Evolutionary conservation across 495 filamentous ascomycete genomes (phyloP).

Genomic region (Daldinia caldariorum): DNA sequence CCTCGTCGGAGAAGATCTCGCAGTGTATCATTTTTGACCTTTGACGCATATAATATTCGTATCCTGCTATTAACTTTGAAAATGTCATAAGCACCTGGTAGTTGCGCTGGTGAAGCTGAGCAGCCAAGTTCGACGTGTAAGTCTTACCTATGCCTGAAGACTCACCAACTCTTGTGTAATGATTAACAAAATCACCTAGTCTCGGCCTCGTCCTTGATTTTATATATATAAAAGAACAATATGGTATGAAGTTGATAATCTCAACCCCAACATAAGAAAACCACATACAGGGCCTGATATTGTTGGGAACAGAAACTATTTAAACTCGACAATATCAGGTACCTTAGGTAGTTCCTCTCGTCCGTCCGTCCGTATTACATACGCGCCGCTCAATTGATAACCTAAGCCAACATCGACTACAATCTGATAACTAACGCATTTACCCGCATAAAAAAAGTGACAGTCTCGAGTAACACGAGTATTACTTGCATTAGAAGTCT

Average conservation of each 20-base stretch:
- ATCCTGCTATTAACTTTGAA: too few species aligned
- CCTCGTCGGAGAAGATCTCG: too few species aligned
- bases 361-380: conserved; percentile 1
- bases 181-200: not conserved
- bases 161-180: not conserved
- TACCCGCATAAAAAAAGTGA: not conserved
- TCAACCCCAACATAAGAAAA: not conserved
- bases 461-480: conserved; percentile 4
- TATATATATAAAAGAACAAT: too few species aligned
- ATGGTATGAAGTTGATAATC: not conserved
- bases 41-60: too few species aligned
- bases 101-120: too few species aligned
- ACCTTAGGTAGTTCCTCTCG: not conserved
- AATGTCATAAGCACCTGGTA: too few species aligned
- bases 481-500: conserved; percentile 9
- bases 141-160: not conserved
- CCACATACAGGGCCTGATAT: not conserved
- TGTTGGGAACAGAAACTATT: not conserved
- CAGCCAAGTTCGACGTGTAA: too few species aligned
- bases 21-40: too few species aligned
- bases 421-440: conserved; percentile 7
- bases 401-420: not conserved
- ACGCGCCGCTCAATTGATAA: not conserved
- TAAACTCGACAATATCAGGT: not conserved
- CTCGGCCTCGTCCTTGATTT: not conserved